Conservation (phyloP, 208 protist species). For the Borovskyia barvae region DNA sequence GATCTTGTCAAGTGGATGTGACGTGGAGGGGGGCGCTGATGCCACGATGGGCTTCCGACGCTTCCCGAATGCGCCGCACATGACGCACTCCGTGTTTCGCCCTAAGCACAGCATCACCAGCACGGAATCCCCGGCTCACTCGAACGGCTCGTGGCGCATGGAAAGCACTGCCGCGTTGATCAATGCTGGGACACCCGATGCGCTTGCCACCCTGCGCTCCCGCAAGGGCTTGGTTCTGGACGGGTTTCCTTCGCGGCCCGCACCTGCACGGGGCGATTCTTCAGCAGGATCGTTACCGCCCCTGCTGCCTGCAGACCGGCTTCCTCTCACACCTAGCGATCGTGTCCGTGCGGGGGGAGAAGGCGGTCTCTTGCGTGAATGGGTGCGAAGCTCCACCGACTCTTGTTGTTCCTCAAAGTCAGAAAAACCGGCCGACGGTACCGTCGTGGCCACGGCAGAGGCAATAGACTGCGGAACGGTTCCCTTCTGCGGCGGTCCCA, state of each 20-base stretch:
- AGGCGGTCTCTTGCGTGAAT: constrained; percentile 11
- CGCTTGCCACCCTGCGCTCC: background rate
- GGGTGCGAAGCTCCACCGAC: constrained; percentile 6
- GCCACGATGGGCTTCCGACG: constrained; percentile 44
- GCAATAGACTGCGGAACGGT: no score
- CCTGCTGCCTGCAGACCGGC: constrained; percentile 20
- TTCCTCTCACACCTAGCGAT: background rate
- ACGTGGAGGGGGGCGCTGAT: constrained; percentile 30
- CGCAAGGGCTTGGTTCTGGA: constrained; percentile 14
- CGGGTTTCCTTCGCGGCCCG: constrained; percentile 34
- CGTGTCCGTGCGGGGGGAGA: constrained; percentile 3
- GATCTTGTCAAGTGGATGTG: constrained; percentile 5
- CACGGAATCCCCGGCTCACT: background rate
- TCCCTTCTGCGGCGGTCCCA: no score
- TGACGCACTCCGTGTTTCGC: constrained; percentile 64
- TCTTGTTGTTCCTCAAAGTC: no score
- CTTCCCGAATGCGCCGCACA: constrained; percentile 56
- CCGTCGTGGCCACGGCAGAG: no score
- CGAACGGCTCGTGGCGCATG: background rate
- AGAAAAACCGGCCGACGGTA: no score
- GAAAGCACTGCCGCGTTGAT: background rate
- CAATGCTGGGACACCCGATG: constrained; percentile 2
- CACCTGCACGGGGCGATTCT: constrained; percentile 11
- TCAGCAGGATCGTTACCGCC: constrained; percentile 18
- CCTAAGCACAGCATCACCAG: constrained; percentile 12